Evolutionary conservation across 352 stramenopile genomes (phyloP).

Genomic region (Globisporangium cystogenes): DNA sequence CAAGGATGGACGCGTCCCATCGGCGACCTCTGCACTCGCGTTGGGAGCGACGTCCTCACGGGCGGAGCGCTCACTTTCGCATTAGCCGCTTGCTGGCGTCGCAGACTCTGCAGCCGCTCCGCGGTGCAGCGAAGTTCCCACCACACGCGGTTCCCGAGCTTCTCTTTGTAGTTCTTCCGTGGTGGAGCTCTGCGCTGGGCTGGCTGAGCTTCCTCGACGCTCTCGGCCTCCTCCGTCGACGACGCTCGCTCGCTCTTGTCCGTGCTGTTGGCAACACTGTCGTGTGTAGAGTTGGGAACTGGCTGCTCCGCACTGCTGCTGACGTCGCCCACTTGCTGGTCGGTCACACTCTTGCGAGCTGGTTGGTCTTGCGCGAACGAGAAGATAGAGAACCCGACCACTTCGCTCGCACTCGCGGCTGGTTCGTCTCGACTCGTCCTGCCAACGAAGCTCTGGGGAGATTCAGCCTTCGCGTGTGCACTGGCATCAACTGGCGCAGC

Average conservation of each 20-base stretch:
- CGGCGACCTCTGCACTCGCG: not conserved
- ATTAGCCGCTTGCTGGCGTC: not conserved
- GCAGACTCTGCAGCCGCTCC: conserved; percentile 18
- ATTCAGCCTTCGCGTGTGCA: not conserved
- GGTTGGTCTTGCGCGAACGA: not conserved
- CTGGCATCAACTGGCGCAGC: not conserved
- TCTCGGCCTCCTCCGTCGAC: not conserved
- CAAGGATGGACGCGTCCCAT: not conserved
- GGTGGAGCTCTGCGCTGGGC: not conserved
- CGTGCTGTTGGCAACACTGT: not conserved
- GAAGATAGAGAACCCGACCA: not conserved
- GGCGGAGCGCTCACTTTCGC: not conserved
- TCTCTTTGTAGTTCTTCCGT: conserved; percentile 26
- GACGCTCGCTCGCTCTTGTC: not conserved
- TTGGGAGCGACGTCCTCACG: not conserved
- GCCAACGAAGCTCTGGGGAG: not conserved
- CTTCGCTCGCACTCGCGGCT: not conserved
- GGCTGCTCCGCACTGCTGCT: not conserved
- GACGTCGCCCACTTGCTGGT: not conserved
- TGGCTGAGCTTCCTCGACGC: not conserved
- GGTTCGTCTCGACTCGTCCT: not conserved
- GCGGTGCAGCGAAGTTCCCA: conserved; percentile 62
- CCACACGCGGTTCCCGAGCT: conserved; percentile 56
- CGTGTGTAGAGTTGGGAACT: not conserved
- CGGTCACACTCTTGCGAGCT: not conserved